These are phyloP conservation scores for Talaromyces atroroseus DNA, from an alignment of 2,329 filamentous ascomycete genomes.

Conservation along the genomic window DNA sequence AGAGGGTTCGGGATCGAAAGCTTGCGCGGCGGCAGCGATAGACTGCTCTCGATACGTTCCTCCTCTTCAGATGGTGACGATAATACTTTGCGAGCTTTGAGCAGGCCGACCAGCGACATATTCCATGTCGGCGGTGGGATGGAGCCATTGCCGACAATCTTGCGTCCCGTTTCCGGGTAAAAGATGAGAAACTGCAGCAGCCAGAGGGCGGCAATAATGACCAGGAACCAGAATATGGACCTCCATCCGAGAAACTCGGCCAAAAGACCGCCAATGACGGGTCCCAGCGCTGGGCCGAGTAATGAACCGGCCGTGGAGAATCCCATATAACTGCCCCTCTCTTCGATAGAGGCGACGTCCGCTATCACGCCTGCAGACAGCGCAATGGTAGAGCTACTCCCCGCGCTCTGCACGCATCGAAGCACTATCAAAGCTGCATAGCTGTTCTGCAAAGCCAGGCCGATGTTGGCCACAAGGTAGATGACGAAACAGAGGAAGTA, in stretches of 20 bases:
- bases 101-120: constrained; percentile 27
- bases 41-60: background rate
- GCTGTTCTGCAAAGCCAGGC: constrained; percentile 32
- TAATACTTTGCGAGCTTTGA: constrained; percentile 24
- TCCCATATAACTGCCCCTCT: constrained; percentile 39
- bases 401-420: constrained; percentile 33
- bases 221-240: constrained; percentile 45
- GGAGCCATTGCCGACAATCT: constrained; percentile 36
- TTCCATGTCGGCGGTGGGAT: constrained; percentile 33
- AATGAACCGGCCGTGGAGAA: constrained; percentile 30
- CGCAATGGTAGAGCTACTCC: constrained; percentile 38
- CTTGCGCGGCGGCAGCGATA: constrained; percentile 16
- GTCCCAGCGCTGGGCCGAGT: constrained; percentile 31
- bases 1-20: constrained; percentile 35
- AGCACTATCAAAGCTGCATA: constrained; percentile 32
- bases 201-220: constrained; percentile 40
- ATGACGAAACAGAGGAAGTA: constrained; percentile 49
- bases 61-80: constrained; percentile 12
- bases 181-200: constrained; percentile 30
- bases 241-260: constrained; percentile 35
- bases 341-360: constrained; percentile 33
- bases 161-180: constrained; percentile 35
- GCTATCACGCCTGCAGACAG: constrained; percentile 36
- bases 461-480: constrained; percentile 36
- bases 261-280: constrained; percentile 32